Percentiles rank a stretch among this genome's conserved stretches.
Conservation (phyloP, 306 rosid genomes). For the Acacia confusa region DNA sequence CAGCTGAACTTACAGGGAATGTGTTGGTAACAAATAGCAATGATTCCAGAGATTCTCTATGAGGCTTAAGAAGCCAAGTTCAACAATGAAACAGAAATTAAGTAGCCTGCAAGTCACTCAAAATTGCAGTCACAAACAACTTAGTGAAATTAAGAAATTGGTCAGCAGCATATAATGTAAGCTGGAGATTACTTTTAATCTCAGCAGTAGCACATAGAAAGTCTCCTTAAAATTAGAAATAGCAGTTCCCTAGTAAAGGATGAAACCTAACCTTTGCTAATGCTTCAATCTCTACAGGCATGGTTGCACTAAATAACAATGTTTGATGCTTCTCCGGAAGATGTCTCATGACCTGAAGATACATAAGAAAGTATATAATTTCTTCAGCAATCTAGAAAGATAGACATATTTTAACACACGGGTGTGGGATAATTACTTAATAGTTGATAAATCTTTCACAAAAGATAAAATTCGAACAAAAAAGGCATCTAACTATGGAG, state of each 20-base stretch:
- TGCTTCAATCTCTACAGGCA: conserved; percentile 88
- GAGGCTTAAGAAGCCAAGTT: neutral
- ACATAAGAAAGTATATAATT: conserved; percentile 20
- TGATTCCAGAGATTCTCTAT: neutral
- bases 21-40: conserved; percentile 9
- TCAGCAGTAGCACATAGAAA: conserved; percentile 19
- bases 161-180: conserved; percentile 14
- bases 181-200: neutral
- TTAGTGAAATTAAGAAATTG: neutral
- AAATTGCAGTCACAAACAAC: neutral
- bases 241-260: conserved; percentile 4
- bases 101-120: neutral
- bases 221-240: conserved; percentile 14
- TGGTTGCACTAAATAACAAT: conserved; percentile 82
- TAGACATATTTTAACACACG: neutral
- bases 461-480: conserved; percentile 2
- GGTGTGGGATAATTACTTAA: neutral
- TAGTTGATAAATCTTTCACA: neutral
- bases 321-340: conserved; percentile 88
- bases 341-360: conserved; percentile 67
- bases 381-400: conserved; percentile 21
- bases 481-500: neutral
- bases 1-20: conserved; percentile 15
- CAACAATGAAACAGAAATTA: conserved; percentile 11
- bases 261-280: conserved; percentile 63